Base-by-base conservation (phyloP, 805 yeast genomes). In the Pichia occidentalis region DNA sequence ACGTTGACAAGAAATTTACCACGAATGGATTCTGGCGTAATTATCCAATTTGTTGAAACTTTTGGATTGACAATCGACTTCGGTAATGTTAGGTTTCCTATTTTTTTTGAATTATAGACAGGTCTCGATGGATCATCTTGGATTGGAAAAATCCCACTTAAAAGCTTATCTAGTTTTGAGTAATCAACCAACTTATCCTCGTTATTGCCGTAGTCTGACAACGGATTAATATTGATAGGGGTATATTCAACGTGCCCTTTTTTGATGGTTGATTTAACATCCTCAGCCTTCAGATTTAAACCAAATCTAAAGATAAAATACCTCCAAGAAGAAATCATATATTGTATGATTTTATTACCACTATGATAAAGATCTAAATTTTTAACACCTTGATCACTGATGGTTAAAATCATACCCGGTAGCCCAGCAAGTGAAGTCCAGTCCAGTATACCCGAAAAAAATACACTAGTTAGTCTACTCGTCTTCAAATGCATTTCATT, bases 341-440 rank as follows among this genome's bases (percentile, higher is more conserved):
- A 80, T 39, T 70, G 65, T 21, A 75, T 52, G 2, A 63, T 54
- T 31, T 60, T 64, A 24, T 51, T 53, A 18, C 61, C 61, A n/a
- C 79, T 73, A 34, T 76, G 72, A 49, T 61, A 70, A 1, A 85
- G 61, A n/a, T 68, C 68, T 26, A 84, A 54, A 6, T 66, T 66
- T 33, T 71, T 70, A 44, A 71, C 67, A 2, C 86, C 87, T 49
- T 85, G 83, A 49, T 86, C 96, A 40, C 85, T 77, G 11, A 83
- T 67, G 0, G 97, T 85, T 35, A 90, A 62, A 34, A 90, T 73
- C 50, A 85, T 62, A 0, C 98, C 98, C 0, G 97, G 97, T 6
- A 90, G 59, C 0, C 98, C 98, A n/a, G 95, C 85, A 2, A 86
- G 62, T n/a, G 80, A 69, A 5, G 70, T 57, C 96, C 96, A 90